Evolutionary conservation across 139 green algal species (phyloP).

Genomic region (Diplosphaera chodatii): DNA sequence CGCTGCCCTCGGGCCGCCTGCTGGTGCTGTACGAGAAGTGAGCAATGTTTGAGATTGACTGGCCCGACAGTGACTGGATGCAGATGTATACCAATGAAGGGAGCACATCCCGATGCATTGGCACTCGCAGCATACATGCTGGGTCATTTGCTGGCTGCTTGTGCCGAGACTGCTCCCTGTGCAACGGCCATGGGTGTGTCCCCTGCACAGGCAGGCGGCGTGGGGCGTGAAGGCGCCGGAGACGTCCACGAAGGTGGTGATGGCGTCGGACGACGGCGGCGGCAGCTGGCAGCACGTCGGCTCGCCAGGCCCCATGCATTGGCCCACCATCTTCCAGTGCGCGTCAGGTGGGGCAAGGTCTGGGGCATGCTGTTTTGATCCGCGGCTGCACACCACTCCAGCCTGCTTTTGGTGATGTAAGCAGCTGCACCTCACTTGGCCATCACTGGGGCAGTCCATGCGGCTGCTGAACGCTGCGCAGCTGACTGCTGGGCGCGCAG

Average conservation of each 20-base stretch:
- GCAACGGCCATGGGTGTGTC: background rate
- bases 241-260: slow-evolving; percentile 14
- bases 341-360: background rate
- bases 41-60: background rate
- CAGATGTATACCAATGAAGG: no score
- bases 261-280: slow-evolving; percentile 17
- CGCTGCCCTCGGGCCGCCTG: slow-evolving; percentile 13
- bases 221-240: slow-evolving; percentile 13
- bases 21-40: slow-evolving; percentile 17
- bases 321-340: slow-evolving; percentile 6
- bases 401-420: no score
- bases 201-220: slow-evolving; percentile 1
- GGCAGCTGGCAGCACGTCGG: slow-evolving; percentile 14
- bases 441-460: no score
- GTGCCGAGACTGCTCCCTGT: no score
- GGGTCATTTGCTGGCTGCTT: no score
- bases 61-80: no score
- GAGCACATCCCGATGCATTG: no score
- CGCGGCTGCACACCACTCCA: no score
- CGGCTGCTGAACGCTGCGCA: no score
- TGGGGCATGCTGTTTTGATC: no score
- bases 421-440: no score
- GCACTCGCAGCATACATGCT: no score
- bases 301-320: slow-evolving; percentile 15
- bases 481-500: background rate